Evolutionary conservation across 176 grass and related monocot species (phyloP), one percentile per base, ranked within the genome.

Genomic region (Cenchrus americanus): DNA sequence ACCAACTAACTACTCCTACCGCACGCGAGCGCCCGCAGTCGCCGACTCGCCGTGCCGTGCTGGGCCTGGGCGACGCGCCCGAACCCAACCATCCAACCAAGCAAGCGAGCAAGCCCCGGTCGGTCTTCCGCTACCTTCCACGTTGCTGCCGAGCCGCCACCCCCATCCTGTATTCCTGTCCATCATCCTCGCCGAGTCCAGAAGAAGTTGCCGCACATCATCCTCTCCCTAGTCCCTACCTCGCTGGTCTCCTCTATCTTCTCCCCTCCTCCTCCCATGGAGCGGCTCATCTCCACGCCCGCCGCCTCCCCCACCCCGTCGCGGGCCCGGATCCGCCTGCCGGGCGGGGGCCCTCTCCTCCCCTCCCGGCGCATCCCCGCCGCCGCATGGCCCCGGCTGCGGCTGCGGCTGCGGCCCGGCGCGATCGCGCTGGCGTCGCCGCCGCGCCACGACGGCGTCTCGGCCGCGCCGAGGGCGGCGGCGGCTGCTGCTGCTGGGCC

Each of bases 201-300:
- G 34, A 37, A 37, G 34, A 37, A 37, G 34, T 37, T 4, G 34
- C 34, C 34, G n/a, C 34, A 37, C 34, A 37, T 37, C 34, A 37
- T 37, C 34, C 34, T 37, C 34, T 10, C 8, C 62, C 84, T n/a
- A n/a, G n/a, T 17, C n/a, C 54, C n/a, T 30, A 14, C n/a, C 23
- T 17, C 44, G 69, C 84, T 17, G 40, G 69, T 69, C 48, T 27
- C 50, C 21, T 21, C 37, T 19, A 13, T 69, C 49, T 48, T 42
- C 27, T 30, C 27, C 63, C 27, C 63, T 59, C 2, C 69, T 58
- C 4, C 69, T 51, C 37, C 63, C 66, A 90, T 93, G 91, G 88
- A 93, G 73, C 88, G 85, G 82, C 85, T 93, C 66, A 87, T 93
- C 84, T 89, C 91, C 78, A 68, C 58, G 79, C 47, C 88, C 6